Conservation (phyloP, 148 eudicot species). For the Rhododendron henanense region DNA sequence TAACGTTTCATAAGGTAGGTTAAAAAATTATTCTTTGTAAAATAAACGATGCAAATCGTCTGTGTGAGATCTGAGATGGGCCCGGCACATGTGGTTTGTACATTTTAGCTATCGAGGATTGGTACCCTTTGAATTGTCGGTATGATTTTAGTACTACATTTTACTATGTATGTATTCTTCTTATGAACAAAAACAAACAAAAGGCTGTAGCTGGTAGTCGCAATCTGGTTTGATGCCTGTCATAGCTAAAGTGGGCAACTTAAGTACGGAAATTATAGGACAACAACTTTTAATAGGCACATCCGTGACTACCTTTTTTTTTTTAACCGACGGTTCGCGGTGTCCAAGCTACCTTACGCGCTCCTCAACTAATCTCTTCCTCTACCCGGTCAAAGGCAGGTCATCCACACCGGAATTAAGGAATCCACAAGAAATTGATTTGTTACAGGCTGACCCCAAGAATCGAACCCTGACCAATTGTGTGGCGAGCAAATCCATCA, state of each 20-base stretch:
- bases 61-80: too few relatives aligned
- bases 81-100: not conserved
- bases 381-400: not conserved
- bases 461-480: too few relatives aligned
- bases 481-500: too few relatives aligned
- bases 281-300: not conserved
- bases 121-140: not conserved
- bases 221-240: not conserved
- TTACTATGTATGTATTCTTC: too few relatives aligned
- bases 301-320: not conserved
- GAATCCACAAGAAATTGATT: not conserved
- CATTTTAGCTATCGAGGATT: not conserved
- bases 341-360: too few relatives aligned
- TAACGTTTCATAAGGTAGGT: not conserved
- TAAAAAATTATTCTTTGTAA: too few relatives aligned
- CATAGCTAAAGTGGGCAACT: not conserved
- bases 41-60: too few relatives aligned
- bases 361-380: too few relatives aligned
- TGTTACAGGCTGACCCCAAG: too few relatives aligned
- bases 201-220: not conserved
- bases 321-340: too few relatives aligned
- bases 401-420: not conserved
- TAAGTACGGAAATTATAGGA: not conserved
- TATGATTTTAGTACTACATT: too few relatives aligned
- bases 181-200: too few relatives aligned